Evolutionary conservation across 192 early-diverging fungal genomes (phyloP).

Genomic region (Coemansia sp.): DNA sequence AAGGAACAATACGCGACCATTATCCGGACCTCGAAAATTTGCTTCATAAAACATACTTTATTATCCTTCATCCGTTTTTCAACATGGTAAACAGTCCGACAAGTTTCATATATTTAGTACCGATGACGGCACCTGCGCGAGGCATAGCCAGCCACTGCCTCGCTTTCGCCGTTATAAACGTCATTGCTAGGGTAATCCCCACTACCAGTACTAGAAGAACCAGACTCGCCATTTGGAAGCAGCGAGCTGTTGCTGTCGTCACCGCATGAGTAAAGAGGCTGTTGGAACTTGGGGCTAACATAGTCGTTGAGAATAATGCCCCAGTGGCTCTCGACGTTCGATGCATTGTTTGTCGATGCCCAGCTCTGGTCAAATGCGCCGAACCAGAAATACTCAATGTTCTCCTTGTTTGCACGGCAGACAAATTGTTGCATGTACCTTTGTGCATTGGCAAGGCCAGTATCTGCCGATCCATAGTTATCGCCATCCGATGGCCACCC

Average conservation of each 20-base stretch:
- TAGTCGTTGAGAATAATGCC: constrained; percentile 32
- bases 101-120: neutral
- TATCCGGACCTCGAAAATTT: no score
- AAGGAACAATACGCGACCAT: no score
- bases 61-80: no score
- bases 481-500: constrained; percentile 58
- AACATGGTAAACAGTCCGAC: no score
- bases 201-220: neutral
- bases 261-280: constrained; percentile 27
- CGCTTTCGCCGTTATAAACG: neutral
- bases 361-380: constrained; percentile 62
- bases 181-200: neutral
- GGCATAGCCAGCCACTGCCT: neutral
- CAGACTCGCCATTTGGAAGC: neutral
- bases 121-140: neutral
- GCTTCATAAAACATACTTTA: no score
- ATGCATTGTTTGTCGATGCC: constrained; percentile 51
- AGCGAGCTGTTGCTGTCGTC: neutral
- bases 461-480: constrained; percentile 46
- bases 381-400: constrained; percentile 59
- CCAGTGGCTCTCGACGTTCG: constrained; percentile 43
- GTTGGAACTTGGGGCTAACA: constrained; percentile 29
- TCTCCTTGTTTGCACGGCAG: constrained; percentile 52
- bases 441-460: constrained; percentile 53
- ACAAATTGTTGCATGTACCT: constrained; percentile 55